Evolutionary conservation across 2,329 filamentous ascomycete genomes (phyloP).

Genomic region (Penicillium vulpinum): DNA sequence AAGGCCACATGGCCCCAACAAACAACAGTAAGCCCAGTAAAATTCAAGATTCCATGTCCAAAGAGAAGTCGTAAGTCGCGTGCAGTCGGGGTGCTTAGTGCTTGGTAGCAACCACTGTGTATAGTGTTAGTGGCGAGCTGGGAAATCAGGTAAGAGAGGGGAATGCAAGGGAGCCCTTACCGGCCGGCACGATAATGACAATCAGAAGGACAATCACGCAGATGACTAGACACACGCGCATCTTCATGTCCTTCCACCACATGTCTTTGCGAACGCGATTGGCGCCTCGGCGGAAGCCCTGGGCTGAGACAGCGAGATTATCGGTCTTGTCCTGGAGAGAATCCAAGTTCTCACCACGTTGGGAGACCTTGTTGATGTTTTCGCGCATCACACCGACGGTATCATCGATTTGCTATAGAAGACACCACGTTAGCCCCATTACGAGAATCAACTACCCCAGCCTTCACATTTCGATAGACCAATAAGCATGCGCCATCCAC

Average conservation of each 20-base stretch:
- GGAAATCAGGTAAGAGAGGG: background rate
- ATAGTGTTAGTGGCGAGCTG: conserved; percentile 16
- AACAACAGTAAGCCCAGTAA: conserved; percentile 36
- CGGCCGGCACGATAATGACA: conserved; percentile 85
- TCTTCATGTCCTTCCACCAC: conserved; percentile 99
- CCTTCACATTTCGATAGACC: background rate
- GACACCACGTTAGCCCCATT: conserved; percentile 21
- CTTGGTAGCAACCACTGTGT: conserved; percentile 45
- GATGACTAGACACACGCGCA: conserved; percentile 92
- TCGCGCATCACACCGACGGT: conserved; percentile 94
- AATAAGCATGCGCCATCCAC: background rate
- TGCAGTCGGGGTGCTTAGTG: conserved; percentile 37
- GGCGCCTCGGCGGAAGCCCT: conserved; percentile 93
- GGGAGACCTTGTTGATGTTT: conserved; percentile 95
- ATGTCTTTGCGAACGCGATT: conserved; percentile 96
- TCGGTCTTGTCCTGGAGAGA: conserved; percentile 89
- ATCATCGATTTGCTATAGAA: conserved; percentile 85
- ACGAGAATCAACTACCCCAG: background rate
- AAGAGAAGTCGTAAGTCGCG: conserved; percentile 33
- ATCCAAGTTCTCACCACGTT: conserved; percentile 87
- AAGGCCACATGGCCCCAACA: conserved; percentile 31
- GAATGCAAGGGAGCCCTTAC: conserved; percentile 54
- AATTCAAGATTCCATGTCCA: conserved; percentile 33
- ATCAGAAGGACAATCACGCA: conserved; percentile 89
- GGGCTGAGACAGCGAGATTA: conserved; percentile 87